Evolutionary conservation across 2,329 filamentous ascomycete species (phyloP), one percentile per base, ranked within the genome.

Genomic region (Cladophialophora bantiana): DNA sequence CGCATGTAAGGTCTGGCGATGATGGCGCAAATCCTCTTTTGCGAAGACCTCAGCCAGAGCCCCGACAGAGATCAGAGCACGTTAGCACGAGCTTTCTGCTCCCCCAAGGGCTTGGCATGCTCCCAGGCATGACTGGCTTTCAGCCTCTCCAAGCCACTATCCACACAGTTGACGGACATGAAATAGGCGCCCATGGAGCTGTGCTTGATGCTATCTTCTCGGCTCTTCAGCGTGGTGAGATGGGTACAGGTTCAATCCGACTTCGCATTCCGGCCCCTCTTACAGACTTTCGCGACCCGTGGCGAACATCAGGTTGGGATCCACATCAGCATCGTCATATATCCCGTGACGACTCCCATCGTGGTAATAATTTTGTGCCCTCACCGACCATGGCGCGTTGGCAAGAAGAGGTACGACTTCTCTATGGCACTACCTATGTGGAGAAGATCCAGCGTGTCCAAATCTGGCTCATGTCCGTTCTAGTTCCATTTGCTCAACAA

Each of bases 1-100:
- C 78, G 81, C 7, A 85, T 55, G 81, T 80, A 20, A 82, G 85
- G 36, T 80, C 86, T 60, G 83, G 83, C 38, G 93, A 97, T 70
- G 94, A 97, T 75, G 93, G 93, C 3, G 84, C 89, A 26, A 97
- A 98, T 75, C 94, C 94, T 52, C 83, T 98, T 12, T 86, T 98
- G 62, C 90, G 93, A 70, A 89, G 92, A 64, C 78, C 79, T 54
- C 64, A 67, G 45, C 62, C 55, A n/a, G 54, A 79, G 77, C 32
- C 71, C 74, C 64, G 31, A 35, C 50, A 52, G 9, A 50, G 65
- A 59, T 9, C 56, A 48, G 78, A 80, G 35, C 57, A 69, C 36
- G 36, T 73, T 45, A 74, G 74, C 36, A 81, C 80, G 66, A 75
- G 59, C 38, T 62, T 64, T 42, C 56, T 65, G 4, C 32, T 67